Conservation (phyloP, 2,329 filamentous ascomycete species). For the Stagonosporopsis vannaccii region DNA sequence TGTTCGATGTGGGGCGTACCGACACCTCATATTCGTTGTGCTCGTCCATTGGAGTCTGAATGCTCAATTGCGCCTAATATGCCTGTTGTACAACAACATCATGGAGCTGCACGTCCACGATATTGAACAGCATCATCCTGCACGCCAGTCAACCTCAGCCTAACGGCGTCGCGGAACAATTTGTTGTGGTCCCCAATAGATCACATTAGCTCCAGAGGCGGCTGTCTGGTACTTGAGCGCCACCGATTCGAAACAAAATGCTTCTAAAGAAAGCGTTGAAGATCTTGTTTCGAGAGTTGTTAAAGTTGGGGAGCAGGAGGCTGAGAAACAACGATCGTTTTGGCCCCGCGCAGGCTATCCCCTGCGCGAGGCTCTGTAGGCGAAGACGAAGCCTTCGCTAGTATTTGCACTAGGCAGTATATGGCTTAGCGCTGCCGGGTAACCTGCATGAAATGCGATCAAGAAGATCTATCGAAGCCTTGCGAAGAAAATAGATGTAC, state of each 20-base stretch:
- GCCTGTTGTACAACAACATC: neutral
- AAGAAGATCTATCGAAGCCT: neutral
- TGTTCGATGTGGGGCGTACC: neutral
- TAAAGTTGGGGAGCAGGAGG: slow-evolving; percentile 19
- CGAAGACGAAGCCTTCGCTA: slow-evolving; percentile 10
- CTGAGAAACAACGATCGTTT: slow-evolving; percentile 24
- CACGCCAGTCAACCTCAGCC: neutral
- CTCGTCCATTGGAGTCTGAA: neutral
- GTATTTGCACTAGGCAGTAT: neutral
- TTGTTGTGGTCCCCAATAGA: slow-evolving; percentile 8
- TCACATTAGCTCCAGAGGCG: slow-evolving; percentile 1
- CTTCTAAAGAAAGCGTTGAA: slow-evolving; percentile 32
- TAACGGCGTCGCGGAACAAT: neutral
- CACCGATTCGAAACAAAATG: slow-evolving; percentile 23
- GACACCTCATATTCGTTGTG: neutral
- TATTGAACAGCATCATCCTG: neutral
- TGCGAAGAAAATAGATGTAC: neutral
- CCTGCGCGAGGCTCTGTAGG: slow-evolving; percentile 7
- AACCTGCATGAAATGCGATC: neutral
- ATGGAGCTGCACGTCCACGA: neutral
- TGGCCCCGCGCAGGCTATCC: slow-evolving; percentile 9
- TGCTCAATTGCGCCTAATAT: neutral
- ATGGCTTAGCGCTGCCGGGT: neutral
- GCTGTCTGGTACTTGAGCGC: slow-evolving; percentile 9
- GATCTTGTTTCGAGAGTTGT: slow-evolving; percentile 24